These are phyloP conservation scores for Stellera chamaejasme DNA, from an alignment of 345 rosid genomes.

Conservation along the genomic window DNA sequence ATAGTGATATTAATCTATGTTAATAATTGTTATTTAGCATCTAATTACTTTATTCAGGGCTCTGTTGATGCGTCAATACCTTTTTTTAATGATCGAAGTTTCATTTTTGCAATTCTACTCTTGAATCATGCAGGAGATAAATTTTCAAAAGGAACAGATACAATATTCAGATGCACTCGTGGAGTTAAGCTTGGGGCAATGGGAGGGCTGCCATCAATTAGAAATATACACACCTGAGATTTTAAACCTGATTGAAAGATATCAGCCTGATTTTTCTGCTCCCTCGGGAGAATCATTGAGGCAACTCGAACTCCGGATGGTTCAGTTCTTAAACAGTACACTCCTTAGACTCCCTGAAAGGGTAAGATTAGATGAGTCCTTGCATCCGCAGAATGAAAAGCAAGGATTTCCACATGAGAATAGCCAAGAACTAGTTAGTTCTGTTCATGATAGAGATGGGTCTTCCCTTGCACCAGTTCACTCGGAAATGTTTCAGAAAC, in stretches of 20 bases:
- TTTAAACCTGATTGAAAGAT: conserved; percentile 51
- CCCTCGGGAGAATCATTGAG: conserved; percentile 93
- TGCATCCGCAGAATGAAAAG: conserved; percentile 34
- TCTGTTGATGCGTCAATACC: too few relatives aligned
- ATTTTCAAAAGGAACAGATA: conserved; percentile 57
- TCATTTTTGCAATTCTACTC: too few relatives aligned
- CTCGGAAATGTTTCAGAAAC: conserved; percentile 64
- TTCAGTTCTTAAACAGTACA: conserved; percentile 69
- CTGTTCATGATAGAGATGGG: conserved; percentile 44
- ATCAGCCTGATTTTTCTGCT: conserved; percentile 82
- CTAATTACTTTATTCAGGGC: too few relatives aligned
- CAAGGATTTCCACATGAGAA: conserved; percentile 34
- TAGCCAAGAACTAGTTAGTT: conserved; percentile 16
- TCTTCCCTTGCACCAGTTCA: conserved; percentile 36
- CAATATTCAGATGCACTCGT: conserved; percentile 57
- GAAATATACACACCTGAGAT: conserved; percentile 61
- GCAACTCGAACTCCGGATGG: conserved; percentile 85
- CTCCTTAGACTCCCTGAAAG: conserved; percentile 56
- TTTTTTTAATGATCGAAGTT: too few relatives aligned
- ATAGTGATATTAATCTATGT: too few relatives aligned
- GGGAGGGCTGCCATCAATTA: conserved; percentile 71
- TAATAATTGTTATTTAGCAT: too few relatives aligned
- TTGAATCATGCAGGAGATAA: conserved; percentile 60
- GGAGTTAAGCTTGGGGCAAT: conserved; percentile 77
- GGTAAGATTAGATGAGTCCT: conserved; percentile 47